Percentiles rank a stretch among this genome's conserved stretches.
Evolutionary conservation across 306 rosid genomes (phyloP).

Genomic region (Echinosophora koreensis): DNA sequence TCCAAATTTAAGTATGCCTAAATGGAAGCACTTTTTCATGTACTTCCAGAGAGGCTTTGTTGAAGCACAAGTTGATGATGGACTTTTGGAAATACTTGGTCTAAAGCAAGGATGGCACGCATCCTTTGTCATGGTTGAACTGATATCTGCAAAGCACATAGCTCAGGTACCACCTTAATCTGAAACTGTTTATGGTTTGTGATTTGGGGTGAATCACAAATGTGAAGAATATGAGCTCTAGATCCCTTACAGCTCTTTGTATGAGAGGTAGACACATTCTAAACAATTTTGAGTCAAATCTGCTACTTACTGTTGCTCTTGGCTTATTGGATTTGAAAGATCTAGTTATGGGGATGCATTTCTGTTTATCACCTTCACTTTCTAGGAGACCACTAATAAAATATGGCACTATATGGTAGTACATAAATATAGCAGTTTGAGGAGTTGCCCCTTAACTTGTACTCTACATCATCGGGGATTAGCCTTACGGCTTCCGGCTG

Average conservation of each 20-base stretch:
- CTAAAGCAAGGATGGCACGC: constrained; percentile 99
- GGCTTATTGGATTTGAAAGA: neutral
- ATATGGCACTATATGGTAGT: neutral
- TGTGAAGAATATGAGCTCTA: neutral
- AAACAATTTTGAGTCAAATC: no score
- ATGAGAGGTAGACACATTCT: no score
- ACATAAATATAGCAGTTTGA: neutral
- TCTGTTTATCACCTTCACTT: neutral
- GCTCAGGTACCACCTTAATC: constrained; percentile 73
- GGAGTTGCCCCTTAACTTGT: no score
- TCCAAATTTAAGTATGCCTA: constrained; percentile 3
- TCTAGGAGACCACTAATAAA: neutral
- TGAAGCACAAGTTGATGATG: constrained; percentile 94
- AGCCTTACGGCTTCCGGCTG: no score
- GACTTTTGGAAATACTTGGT: constrained; percentile 95
- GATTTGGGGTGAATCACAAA: neutral
- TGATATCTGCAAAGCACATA: constrained; percentile 91
- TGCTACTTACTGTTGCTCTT: no score
- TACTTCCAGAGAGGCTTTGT: constrained; percentile 81
- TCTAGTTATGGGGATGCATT: neutral
- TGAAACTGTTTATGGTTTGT: constrained; percentile 17
- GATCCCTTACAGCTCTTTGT: neutral
- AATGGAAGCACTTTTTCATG: constrained; percentile 22
- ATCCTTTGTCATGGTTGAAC: constrained; percentile 95
- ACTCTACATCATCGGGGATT: no score